Percentiles rank a stretch among this genome's conserved stretches.
phyloP scores from a whole-genome alignment of 208 protist genomes.

The Acanthamoeba lugdunensis region DNA sequence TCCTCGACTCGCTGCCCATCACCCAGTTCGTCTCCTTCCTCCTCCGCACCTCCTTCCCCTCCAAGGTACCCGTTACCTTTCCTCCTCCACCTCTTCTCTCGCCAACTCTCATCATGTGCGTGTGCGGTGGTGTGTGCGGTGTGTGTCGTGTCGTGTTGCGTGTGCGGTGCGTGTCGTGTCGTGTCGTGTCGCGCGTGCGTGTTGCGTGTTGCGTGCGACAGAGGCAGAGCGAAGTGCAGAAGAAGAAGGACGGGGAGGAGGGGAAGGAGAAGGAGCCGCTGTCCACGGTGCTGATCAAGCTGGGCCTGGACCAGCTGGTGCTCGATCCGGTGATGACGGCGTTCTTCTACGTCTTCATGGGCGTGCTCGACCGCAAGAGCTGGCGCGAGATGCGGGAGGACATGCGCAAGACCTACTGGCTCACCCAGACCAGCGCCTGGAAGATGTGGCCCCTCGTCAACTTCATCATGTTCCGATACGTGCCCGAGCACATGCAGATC shows the following conservation, averaged over 20 bases:
- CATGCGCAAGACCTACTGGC: constrained; percentile 28
- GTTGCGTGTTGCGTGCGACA: not conserved
- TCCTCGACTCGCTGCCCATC: constrained; percentile 11
- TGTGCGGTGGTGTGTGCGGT: no score
- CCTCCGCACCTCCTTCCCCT: not conserved
- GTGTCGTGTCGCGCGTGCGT: no score
- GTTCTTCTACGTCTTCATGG: constrained; percentile 47
- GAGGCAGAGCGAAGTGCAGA: not conserved
- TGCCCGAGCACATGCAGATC: constrained; percentile 51
- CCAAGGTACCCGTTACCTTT: not conserved
- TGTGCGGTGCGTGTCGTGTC: no score
- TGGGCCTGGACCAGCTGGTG: constrained; percentile 38
- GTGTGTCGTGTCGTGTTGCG: no score
- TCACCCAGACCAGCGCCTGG: constrained; percentile 29
- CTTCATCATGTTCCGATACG: constrained; percentile 56
- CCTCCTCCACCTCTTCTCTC: not conserved
- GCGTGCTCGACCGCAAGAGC: constrained; percentile 18
- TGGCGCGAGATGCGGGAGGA: not conserved
- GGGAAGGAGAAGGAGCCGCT: not conserved
- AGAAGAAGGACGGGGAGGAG: not conserved
- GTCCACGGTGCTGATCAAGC: constrained; percentile 11
- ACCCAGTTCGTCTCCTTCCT: not conserved
- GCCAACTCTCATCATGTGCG: not conserved
- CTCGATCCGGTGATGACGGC: not conserved
- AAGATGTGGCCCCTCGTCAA: constrained; percentile 49